A percentile compares a stretch with the other conserved stretches of the same genome.
Evolutionary conservation across 2,329 filamentous ascomycete genomes (phyloP).

Genomic region (Paramyrothecium roridum): DNA sequence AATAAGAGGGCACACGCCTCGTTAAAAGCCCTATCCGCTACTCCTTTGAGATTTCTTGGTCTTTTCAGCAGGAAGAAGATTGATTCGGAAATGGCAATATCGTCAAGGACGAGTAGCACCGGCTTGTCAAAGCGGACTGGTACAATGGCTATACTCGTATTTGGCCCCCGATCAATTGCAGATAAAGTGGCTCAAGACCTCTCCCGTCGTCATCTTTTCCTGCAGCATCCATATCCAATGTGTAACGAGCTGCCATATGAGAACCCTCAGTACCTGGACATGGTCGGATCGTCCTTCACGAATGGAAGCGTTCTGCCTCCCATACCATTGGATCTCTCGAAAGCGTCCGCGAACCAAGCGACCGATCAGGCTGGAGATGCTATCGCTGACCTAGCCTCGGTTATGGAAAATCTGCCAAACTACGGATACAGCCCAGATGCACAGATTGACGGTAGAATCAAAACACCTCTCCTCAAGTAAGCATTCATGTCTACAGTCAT

Average conservation of each 20-base stretch:
- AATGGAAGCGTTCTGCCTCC: not conserved
- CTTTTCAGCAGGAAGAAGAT: not conserved
- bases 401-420: not conserved
- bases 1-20: not conserved
- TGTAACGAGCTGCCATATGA: not conserved
- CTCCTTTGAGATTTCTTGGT: not conserved
- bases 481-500: not conserved
- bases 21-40: not conserved
- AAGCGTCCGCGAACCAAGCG: not conserved
- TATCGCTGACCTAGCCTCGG: not conserved
- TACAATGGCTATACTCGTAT: not conserved
- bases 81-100: not conserved
- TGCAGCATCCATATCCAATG: constrained; percentile 1
- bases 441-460: not conserved
- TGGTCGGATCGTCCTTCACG: not conserved
- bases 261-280: constrained; percentile 1
- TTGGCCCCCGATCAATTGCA: not conserved
- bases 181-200: not conserved
- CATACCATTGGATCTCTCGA: not conserved
- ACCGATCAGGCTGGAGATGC: not conserved
- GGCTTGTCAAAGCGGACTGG: not conserved
- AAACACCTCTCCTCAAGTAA: not conserved
- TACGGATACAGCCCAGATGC: not conserved
- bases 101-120: not conserved
- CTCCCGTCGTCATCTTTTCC: not conserved